These are phyloP conservation scores for Vanilla planifolia DNA, from an alignment of 106 monocot species.

Conservation along the genomic window DNA sequence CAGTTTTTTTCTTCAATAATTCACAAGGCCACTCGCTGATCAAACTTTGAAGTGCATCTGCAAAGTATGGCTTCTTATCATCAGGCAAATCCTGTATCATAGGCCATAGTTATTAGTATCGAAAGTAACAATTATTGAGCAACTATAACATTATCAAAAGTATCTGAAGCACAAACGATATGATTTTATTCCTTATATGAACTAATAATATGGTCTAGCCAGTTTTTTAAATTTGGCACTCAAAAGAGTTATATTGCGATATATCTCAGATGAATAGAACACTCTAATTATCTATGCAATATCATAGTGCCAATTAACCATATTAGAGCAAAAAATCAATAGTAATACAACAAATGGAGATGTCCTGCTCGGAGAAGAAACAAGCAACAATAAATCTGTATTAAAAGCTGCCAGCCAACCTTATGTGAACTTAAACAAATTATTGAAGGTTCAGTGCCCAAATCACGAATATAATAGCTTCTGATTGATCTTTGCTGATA, in stretches of 20 bases:
- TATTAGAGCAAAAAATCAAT: background rate
- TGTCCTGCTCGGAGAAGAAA: too few species aligned
- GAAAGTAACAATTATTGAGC: background rate
- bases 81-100: constrained; percentile 5
- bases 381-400: too few species aligned
- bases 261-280: too few species aligned
- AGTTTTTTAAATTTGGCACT: too few species aligned
- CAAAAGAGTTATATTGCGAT: too few species aligned
- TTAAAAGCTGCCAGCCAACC: background rate
- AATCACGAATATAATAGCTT: background rate
- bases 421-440: background rate
- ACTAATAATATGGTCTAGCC: too few species aligned
- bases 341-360: too few species aligned
- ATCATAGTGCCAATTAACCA: background rate
- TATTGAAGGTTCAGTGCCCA: background rate
- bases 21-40: constrained; percentile 5
- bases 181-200: too few species aligned
- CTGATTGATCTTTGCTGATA: background rate
- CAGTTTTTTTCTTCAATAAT: background rate
- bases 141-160: too few species aligned
- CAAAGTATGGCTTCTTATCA: constrained; percentile 5
- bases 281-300: background rate
- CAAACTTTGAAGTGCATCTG: constrained; percentile 5
- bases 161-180: too few species aligned
- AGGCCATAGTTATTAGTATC: background rate